These are phyloP conservation scores for Bipolaris victoriae DNA, from an alignment of 2,329 filamentous ascomycete genomes.

Conservation along the genomic window DNA sequence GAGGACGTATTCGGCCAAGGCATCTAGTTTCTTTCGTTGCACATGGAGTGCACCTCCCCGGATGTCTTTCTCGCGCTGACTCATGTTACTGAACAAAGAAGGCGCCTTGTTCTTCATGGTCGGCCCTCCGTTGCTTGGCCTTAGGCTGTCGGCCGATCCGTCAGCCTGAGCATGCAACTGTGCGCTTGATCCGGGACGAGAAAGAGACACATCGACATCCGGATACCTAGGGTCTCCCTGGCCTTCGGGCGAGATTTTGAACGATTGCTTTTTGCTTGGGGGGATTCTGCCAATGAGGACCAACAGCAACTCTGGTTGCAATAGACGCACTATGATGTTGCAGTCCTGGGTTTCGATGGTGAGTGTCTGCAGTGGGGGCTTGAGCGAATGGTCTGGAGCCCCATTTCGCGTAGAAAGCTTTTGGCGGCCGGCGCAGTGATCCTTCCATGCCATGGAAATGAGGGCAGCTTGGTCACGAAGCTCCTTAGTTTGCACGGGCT, in stretches of 20 bases:
- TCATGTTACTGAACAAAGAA: slow-evolving; percentile 48
- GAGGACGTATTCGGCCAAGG: slow-evolving; percentile 52
- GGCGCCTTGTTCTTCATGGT: slow-evolving; percentile 29
- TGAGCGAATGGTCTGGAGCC: slow-evolving; percentile 17
- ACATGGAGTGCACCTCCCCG: slow-evolving; percentile 53
- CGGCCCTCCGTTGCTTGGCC: slow-evolving; percentile 8
- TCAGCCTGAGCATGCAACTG: slow-evolving; percentile 12
- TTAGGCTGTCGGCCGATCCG: slow-evolving; percentile 7
- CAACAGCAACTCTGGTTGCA: slow-evolving; percentile 56
- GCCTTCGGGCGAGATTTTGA: slow-evolving; percentile 54
- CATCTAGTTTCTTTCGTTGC: slow-evolving; percentile 57
- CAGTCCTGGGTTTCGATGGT: slow-evolving; percentile 54
- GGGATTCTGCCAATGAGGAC: slow-evolving; percentile 57
- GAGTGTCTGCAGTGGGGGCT: slow-evolving; percentile 50
- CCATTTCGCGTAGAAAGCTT: slow-evolving; percentile 17
- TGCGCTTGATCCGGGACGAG: slow-evolving; percentile 14
- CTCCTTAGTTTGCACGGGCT: slow-evolving; percentile 56
- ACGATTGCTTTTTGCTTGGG: slow-evolving; percentile 46
- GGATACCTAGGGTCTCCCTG: slow-evolving; percentile 51
- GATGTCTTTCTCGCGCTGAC: slow-evolving; percentile 46
- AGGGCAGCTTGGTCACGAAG: slow-evolving; percentile 58
- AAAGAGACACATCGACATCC: slow-evolving; percentile 14
- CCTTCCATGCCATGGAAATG: slow-evolving; percentile 58
- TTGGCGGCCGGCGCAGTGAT: slow-evolving; percentile 41
- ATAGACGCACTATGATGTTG: slow-evolving; percentile 55